Evolutionary conservation across 805 yeast species (phyloP).

Genomic region (Candida caryicola): DNA sequence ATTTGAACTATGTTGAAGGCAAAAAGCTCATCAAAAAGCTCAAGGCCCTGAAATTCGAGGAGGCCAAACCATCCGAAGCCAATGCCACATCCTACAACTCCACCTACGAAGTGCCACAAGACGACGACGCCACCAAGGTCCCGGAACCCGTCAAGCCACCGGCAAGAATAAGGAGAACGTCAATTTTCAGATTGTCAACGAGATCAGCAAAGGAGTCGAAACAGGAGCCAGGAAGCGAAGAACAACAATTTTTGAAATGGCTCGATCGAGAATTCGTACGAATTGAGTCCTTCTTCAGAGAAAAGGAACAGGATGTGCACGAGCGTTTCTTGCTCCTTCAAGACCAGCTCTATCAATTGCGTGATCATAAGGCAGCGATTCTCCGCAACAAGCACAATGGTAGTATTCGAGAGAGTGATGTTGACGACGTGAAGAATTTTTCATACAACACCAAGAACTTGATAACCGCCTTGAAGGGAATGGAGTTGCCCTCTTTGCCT

Average conservation of each 20-base stretch:
- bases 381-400: slow-evolving; percentile 10
- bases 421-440: slow-evolving; percentile 25
- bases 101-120: slow-evolving; percentile 10
- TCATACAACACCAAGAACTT: slow-evolving; percentile 27
- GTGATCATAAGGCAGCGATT: slow-evolving; percentile 44
- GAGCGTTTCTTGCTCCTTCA: slow-evolving; percentile 60
- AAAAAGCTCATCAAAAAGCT: slow-evolving; percentile 50
- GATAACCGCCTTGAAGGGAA: slow-evolving; percentile 22
- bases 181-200: slow-evolving; percentile 22
- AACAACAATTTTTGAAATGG: slow-evolving; percentile 59
- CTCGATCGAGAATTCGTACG: slow-evolving; percentile 57
- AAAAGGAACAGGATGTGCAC: slow-evolving; percentile 57
- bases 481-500: slow-evolving; percentile 43
- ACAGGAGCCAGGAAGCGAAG: slow-evolving; percentile 32
- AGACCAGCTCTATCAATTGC: slow-evolving; percentile 64
- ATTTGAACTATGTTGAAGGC: slow-evolving; percentile 67
- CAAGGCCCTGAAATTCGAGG: slow-evolving; percentile 9
- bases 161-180: slow-evolving; percentile 10
- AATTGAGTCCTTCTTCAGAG: slow-evolving; percentile 59
- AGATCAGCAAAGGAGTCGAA: slow-evolving; percentile 17
- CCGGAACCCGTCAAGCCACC: slow-evolving; percentile 1
- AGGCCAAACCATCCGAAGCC: slow-evolving; percentile 4
- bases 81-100: slow-evolving; percentile 18
- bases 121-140: slow-evolving; percentile 7
- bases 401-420: slow-evolving; percentile 7